A percentile compares a stretch with the other conserved stretches of the same genome.
These are phyloP conservation scores for Keithomyces neogunnii DNA, from an alignment of 2,329 filamentous ascomycete species.

Conservation along the genomic window DNA sequence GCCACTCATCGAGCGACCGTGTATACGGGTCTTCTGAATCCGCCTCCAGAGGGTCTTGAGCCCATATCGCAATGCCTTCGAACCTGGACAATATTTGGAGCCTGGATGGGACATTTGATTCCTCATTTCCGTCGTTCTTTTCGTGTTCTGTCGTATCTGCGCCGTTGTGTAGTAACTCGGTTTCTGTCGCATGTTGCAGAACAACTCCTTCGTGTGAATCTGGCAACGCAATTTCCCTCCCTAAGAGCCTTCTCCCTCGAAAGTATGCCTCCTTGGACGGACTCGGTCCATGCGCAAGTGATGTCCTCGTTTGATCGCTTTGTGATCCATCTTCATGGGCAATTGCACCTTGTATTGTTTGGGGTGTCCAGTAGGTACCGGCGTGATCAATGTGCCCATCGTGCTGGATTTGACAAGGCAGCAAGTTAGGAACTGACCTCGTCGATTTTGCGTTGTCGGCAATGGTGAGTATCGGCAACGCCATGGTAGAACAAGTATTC, in stretches of 20 bases:
- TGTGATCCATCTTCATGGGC: background rate
- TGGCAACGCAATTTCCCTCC: conserved; percentile 58
- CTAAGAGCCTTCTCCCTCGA: conserved; percentile 70
- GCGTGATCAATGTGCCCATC: conserved; percentile 60
- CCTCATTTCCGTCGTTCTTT: background rate
- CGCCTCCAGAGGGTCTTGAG: conserved; percentile 61
- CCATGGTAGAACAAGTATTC: conserved; percentile 21
- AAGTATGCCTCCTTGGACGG: conserved; percentile 55
- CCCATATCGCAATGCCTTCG: conserved; percentile 74
- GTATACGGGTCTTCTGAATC: conserved; percentile 59
- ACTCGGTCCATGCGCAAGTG: conserved; percentile 37
- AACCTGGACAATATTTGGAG: conserved; percentile 39
- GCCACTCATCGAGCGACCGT: conserved; percentile 73
- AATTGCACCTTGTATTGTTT: conserved; percentile 32
- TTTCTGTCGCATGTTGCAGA: conserved; percentile 21
- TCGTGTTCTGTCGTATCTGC: background rate
- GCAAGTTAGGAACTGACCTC: conserved; percentile 56
- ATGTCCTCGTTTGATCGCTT: background rate
- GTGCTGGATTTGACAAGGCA: conserved; percentile 76
- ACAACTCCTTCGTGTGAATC: conserved; percentile 62
- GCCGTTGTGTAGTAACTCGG: background rate
- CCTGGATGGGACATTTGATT: background rate
- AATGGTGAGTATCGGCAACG: conserved; percentile 34
- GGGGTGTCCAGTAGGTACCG: conserved; percentile 63
- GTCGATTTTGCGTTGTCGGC: conserved; percentile 13